Conservation (phyloP, 2,329 filamentous ascomycete genomes). For the Aurifilum marmelostoma region DNA sequence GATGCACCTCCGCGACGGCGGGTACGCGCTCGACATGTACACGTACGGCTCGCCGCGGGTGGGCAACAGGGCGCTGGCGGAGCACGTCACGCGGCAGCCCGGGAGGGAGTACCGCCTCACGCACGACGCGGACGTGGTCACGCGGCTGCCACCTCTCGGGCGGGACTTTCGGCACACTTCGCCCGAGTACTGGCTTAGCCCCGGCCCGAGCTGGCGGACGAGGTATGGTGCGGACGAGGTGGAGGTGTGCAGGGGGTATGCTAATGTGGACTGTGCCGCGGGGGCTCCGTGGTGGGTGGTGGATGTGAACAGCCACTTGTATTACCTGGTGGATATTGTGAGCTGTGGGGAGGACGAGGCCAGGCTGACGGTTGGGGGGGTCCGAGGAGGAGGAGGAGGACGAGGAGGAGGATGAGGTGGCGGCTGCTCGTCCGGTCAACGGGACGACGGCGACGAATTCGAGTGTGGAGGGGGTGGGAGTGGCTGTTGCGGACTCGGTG, state of each 20-base stretch:
- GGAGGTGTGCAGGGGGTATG: constrained; percentile 15
- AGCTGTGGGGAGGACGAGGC: constrained; percentile 13
- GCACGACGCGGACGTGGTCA: constrained; percentile 68
- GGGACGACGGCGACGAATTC: constrained; percentile 16
- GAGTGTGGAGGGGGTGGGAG: constrained; percentile 3
- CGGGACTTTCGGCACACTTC: constrained; percentile 66
- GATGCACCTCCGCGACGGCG: constrained; percentile 55
- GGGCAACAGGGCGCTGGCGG: constrained; percentile 61
- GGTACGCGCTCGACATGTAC: constrained; percentile 58
- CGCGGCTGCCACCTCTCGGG: constrained; percentile 64
- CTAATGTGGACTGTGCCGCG: constrained; percentile 12
- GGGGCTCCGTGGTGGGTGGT: constrained; percentile 22
- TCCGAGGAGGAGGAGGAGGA: neutral
- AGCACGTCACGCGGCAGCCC: constrained; percentile 56
- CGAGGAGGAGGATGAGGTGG: neutral
- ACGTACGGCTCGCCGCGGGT: constrained; percentile 70
- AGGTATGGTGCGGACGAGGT: constrained; percentile 18
- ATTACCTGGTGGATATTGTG: constrained; percentile 19
- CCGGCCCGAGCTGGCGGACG: constrained; percentile 2
- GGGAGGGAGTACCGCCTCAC: constrained; percentile 64
- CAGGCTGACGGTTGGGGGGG: constrained; percentile 4
- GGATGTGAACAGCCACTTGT: constrained; percentile 18
- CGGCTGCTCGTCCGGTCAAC: neutral
- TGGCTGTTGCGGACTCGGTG: constrained; percentile 1
- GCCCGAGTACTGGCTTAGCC: constrained; percentile 69